Evolutionary conservation across 768 basidiomycete species (phyloP).

Genomic region (Ramaria sp.): DNA sequence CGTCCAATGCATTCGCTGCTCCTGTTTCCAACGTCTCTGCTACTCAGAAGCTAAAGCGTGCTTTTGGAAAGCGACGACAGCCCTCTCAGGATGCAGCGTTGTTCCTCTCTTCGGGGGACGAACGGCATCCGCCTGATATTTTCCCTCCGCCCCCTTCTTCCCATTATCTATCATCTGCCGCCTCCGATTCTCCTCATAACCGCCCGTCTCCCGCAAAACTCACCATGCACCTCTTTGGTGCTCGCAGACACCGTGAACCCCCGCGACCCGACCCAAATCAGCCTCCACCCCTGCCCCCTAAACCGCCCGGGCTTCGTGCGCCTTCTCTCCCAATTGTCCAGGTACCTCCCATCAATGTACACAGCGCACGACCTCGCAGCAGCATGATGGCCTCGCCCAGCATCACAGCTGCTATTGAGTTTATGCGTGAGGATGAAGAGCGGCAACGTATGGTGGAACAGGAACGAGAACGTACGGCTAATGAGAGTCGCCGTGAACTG

Average conservation of each 20-base stretch:
- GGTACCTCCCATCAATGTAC: slow-evolving; percentile 13
- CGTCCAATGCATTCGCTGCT: slow-evolving; percentile 13
- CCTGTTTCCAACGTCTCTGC: slow-evolving; percentile 25
- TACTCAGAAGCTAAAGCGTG: slow-evolving; percentile 47
- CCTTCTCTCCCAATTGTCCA: slow-evolving; percentile 21
- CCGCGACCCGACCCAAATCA: neutral
- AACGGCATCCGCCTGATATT: slow-evolving; percentile 3
- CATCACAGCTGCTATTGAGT: neutral
- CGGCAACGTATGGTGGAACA: neutral
- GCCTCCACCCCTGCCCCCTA: neutral
- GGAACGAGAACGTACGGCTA: neutral
- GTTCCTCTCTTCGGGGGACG: slow-evolving; percentile 17
- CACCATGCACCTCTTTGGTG: slow-evolving; percentile 29
- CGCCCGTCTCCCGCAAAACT: slow-evolving; percentile 25
- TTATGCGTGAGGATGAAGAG: slow-evolving; percentile 1
- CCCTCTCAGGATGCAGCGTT: slow-evolving; percentile 38
- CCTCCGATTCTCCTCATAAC: slow-evolving; percentile 25
- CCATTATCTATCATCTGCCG: slow-evolving; percentile 9
- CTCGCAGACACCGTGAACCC: slow-evolving; percentile 19
- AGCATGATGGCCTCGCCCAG: slow-evolving; percentile 5
- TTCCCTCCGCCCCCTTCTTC: slow-evolving; percentile 9
- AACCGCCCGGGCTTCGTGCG: slow-evolving; percentile 6
- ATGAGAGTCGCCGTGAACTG: neutral
- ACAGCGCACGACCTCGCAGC: slow-evolving; percentile 28
- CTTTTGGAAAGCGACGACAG: slow-evolving; percentile 45